Base-by-base conservation (phyloP, 352 stramenopile species). In the Globisporangium uncinulatum region DNA sequence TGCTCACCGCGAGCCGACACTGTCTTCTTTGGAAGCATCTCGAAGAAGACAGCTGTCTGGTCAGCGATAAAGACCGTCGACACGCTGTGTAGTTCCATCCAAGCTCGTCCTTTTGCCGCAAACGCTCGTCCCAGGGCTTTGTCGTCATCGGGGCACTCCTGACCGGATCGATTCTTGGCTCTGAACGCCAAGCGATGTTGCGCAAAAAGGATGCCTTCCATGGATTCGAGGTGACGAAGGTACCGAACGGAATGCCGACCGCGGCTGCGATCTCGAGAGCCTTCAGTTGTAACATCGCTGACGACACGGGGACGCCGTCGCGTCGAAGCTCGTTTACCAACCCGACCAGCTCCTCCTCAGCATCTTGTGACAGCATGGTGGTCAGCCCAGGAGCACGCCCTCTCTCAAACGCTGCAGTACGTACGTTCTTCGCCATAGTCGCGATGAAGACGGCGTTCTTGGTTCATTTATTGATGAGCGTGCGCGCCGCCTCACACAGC, bases 1-100 rank as follows among this genome's bases (percentile, higher is more conserved):
- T 37, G 8, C 45, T 37, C 11, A 4, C 20, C 20, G 3, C 45
- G 21, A 11, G n/a, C 17, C n/a, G 51, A 65, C 5, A 77, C 51
- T 7, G 55, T 75, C 20, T 59, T 65, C 56, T 63, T 65, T 0
- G 66, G 61, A 0, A 74, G 36, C 46, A 74, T 77, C 39, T 78
- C 57, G 48, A 75, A 68, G 42, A 59, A 67, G 0, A 74, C 49
- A 1, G 55, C 59, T 4, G 59, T 71, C 49, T 71, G 63, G 44
- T 77, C 56, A 0, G 63, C 69, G 46, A 70, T 77, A 53, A 58
- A 72, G 0, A 70, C 47, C 17, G 15, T 44, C n/a, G n/a, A n/a
- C n/a, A n/a, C n/a, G n/a, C n/a, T n/a, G n/a, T n/a, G n/a, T n/a
- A n/a, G n/a, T n/a, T n/a, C n/a, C n/a, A n/a, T n/a, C n/a, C 37